Evolutionary conservation across 805 yeast genomes (phyloP), one percentile per base, ranked within the genome.

Genomic region (Candida fluviatilis): DNA sequence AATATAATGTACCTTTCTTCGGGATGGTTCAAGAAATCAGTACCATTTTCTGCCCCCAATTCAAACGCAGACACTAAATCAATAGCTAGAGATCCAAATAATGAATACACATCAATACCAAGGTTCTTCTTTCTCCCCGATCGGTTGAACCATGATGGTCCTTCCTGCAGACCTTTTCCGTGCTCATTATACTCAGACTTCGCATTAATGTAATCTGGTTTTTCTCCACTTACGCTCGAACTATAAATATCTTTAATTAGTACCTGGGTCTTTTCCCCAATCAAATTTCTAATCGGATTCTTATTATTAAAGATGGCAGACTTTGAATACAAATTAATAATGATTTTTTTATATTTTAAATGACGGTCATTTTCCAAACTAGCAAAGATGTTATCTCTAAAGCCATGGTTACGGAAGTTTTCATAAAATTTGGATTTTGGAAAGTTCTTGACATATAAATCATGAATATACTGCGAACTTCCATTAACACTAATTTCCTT

Each of bases 61-160:
- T 78, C 77, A 50, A 80, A 79, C 15, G 73, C 70, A 1, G 81
- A 71, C 1, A 82, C 78, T 3, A 78, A 81, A 49, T 82, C 89
- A 78, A 83, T 75, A 4, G 90, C 89, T 50, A 83, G 63, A 13
- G 80, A 62, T n/a, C 79, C 80, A 65, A 82, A 82, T n/a, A 83
- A 54, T 14, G 75, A 66, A 48, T 76, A 78, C 2, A 76, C 80
- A 36, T 82, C 83, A 28, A 67, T 60, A 11, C 68, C 69, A 28
- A 80, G 49, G 23, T 71, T 58, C 7, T 50, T 32, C 1, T 39
- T 17, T 35, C 39, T 42, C 10, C 46, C 43, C 3, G 46, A 23
- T 12, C 48, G 42, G 29, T 54, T 54, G 38, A 63, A 57, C 72
- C 72, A 66, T n/a, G 36, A 21, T 2, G 54, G 55, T 16, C 50